A percentile compares a stretch with the other conserved stretches of the same genome.
Evolutionary conservation across 805 yeast genomes (phyloP).

Genomic region (Lipomyces lipofer): DNA sequence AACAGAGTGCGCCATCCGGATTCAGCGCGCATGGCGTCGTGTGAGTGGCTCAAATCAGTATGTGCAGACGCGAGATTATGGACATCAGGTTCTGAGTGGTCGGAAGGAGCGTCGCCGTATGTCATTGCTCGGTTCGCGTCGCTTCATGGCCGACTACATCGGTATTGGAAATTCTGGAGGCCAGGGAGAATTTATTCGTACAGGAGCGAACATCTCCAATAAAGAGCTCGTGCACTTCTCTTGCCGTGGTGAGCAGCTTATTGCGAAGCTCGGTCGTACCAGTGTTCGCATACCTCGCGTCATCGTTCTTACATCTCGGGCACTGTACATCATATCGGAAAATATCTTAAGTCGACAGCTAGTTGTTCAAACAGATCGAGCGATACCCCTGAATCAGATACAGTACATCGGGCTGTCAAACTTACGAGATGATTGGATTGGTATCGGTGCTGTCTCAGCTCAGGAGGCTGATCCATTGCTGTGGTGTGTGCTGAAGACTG

Average conservation of each 20-base stretch:
- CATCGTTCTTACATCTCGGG: slow-evolving; percentile 63
- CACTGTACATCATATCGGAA: slow-evolving; percentile 72
- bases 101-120: slow-evolving; percentile 87
- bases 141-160: slow-evolving; percentile 92
- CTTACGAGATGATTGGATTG: slow-evolving; percentile 91
- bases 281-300: slow-evolving; percentile 74
- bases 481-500: slow-evolving; percentile 85
- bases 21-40: slow-evolving; percentile 82
- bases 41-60: slow-evolving; percentile 77
- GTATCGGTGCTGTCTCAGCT: slow-evolving; percentile 55
- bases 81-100: slow-evolving; percentile 66
- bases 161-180: slow-evolving; percentile 77
- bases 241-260: slow-evolving; percentile 73
- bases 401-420: slow-evolving; percentile 66
- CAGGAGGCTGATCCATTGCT: slow-evolving; percentile 74
- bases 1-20: slow-evolving; percentile 78
- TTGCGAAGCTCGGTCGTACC: slow-evolving; percentile 89
- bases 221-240: slow-evolving; percentile 73
- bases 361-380: slow-evolving; percentile 60
- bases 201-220: slow-evolving; percentile 43
- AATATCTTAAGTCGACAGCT: slow-evolving; percentile 63
- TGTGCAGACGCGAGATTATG: slow-evolving; percentile 82
- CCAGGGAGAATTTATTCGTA: slow-evolving; percentile 69
- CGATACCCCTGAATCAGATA: slow-evolving; percentile 61
- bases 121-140: slow-evolving; percentile 82